phyloP scores from a whole-genome alignment of 345 rosid genomes.

The Euphorbia peplus region DNA sequence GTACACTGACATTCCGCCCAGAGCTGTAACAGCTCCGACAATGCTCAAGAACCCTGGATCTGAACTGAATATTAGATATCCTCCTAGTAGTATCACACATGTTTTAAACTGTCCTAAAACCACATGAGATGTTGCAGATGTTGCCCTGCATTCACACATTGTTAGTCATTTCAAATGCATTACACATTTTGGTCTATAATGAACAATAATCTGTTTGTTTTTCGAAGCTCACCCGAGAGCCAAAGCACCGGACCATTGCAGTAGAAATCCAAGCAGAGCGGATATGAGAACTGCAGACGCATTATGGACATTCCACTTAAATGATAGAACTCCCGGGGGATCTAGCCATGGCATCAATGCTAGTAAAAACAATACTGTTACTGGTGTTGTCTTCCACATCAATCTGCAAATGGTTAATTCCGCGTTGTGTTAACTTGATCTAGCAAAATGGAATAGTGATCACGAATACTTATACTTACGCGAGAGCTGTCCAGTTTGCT shows the following conservation, averaged over 20 bases:
- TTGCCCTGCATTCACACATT: conserved; percentile 53
- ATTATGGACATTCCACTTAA: conserved; percentile 73
- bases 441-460: background rate
- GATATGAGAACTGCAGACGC: conserved; percentile 61
- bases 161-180: background rate
- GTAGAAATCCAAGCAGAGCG: conserved; percentile 86
- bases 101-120: conserved; percentile 95
- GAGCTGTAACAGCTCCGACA: conserved; percentile 70
- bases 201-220: background rate
- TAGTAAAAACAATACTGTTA: conserved; percentile 72
- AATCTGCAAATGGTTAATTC: conserved; percentile 39
- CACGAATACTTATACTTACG: conserved; percentile 36
- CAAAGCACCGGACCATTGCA: conserved; percentile 96
- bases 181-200: background rate
- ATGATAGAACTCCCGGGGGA: conserved; percentile 79
- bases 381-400: conserved; percentile 98
- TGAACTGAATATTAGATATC: conserved; percentile 63
- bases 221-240: conserved; percentile 71
- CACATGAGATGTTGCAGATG: conserved; percentile 92
- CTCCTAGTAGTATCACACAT: conserved; percentile 79
- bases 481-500: conserved; percentile 91
- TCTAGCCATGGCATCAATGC: conserved; percentile 93
- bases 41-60: conserved; percentile 81
- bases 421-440: background rate
- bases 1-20: conserved; percentile 74